These are phyloP conservation scores for Raffaelea albimanens DNA, from an alignment of 2,329 filamentous ascomycete species.

Conservation along the genomic window DNA sequence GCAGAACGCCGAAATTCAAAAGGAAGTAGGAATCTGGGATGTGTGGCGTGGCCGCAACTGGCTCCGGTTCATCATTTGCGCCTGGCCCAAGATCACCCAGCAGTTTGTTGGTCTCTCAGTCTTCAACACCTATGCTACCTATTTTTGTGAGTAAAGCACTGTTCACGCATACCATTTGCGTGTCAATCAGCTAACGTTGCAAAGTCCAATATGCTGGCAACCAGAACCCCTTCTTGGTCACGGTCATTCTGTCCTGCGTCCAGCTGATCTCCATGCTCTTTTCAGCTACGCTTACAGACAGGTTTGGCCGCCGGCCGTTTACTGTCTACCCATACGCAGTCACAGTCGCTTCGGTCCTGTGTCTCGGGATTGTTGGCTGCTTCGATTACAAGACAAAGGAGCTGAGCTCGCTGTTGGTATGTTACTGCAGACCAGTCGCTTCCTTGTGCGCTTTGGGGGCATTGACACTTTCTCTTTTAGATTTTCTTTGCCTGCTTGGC, in stretches of 20 bases:
- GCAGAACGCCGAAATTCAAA: constrained; percentile 18
- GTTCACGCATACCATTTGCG: constrained; percentile 3
- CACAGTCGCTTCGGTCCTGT: constrained; percentile 24
- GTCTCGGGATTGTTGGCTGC: constrained; percentile 29
- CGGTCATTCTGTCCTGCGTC: constrained; percentile 29
- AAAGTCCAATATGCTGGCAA: constrained; percentile 25
- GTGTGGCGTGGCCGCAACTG: constrained; percentile 28
- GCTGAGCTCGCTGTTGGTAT: constrained; percentile 26
- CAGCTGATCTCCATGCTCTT: constrained; percentile 31
- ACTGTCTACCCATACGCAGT: constrained; percentile 29
- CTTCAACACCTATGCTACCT: constrained; percentile 29
- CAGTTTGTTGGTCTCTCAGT: constrained; percentile 28
- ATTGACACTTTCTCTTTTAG: constrained; percentile 14
- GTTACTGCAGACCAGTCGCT: background rate
- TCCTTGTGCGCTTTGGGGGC: background rate
- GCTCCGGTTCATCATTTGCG: constrained; percentile 25
- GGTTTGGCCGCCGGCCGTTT: constrained; percentile 25
- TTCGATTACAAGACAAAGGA: constrained; percentile 25
- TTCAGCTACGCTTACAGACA: constrained; percentile 24
- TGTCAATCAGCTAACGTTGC: constrained; percentile 1
- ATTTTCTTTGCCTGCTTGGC: constrained; percentile 32
- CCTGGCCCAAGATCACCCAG: constrained; percentile 29
- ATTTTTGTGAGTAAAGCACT: constrained; percentile 22
- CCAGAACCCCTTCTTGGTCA: constrained; percentile 30
- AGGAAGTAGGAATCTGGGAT: constrained; percentile 19